Conservation (phyloP, 441 rosid genomes). For the Breynia disticha region DNA sequence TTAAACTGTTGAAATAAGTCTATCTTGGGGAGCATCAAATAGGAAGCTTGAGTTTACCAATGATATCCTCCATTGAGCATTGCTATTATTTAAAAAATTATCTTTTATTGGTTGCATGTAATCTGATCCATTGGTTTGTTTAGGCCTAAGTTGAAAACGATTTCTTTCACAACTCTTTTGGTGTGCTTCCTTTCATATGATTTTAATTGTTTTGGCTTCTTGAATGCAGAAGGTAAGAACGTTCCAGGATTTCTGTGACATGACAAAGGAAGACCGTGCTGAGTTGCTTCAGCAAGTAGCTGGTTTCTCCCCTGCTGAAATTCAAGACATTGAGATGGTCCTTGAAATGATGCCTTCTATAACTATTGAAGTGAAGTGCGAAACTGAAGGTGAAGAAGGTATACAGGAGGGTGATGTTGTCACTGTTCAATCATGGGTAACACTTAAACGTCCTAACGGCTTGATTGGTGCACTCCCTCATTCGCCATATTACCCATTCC, state of each 20-base stretch:
- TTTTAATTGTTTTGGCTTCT: constrained; percentile 2
- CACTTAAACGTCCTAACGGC: constrained; percentile 71
- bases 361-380: constrained; percentile 70
- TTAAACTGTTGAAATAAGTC: too few relatives aligned
- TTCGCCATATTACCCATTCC: constrained; percentile 79
- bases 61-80: too few relatives aligned
- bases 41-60: too few relatives aligned
- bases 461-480: constrained; percentile 83
- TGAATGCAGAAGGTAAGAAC: constrained; percentile 80
- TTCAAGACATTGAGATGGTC: constrained; percentile 71
- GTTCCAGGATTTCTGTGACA: constrained; percentile 70
- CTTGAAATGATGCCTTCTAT: constrained; percentile 91
- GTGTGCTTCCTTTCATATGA: constrained; percentile 4
- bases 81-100: too few relatives aligned
- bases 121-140: too few relatives aligned
- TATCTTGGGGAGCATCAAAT: too few relatives aligned
- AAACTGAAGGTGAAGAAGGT: constrained; percentile 97
- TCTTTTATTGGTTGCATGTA: too few relatives aligned
- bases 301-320: constrained; percentile 60
- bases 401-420: constrained; percentile 88
- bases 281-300: constrained; percentile 66
- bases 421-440: constrained; percentile 82
- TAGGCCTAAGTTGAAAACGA: too few relatives aligned
- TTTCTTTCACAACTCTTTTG: neutral
- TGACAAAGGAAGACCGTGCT: constrained; percentile 58